phyloP scores from a whole-genome alignment of 2,329 filamentous ascomycete species.

The Cladosporium sphaerospermum region DNA sequence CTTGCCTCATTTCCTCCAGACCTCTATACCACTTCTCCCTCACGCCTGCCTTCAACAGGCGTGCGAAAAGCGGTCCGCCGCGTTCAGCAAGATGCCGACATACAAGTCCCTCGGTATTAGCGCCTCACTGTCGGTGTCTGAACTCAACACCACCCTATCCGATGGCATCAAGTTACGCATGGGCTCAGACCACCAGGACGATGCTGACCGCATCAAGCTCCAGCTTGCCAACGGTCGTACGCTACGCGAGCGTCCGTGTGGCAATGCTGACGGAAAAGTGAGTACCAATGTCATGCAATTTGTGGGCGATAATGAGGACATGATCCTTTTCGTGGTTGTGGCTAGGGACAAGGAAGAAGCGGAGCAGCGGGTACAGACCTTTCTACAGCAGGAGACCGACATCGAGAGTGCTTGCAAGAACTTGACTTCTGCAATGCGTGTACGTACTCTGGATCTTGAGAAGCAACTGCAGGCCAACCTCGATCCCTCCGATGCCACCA shows the following conservation, averaged over 20 bases:
- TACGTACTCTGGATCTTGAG: too few relatives aligned
- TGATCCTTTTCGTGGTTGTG: slow-evolving; percentile 30
- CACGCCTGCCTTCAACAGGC: slow-evolving; percentile 9
- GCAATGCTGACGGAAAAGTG: slow-evolving; percentile 13
- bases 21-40: neutral
- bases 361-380: too few relatives aligned
- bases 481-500: too few relatives aligned
- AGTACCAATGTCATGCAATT: slow-evolving; percentile 24
- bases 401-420: too few relatives aligned
- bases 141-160: slow-evolving; percentile 20
- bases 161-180: slow-evolving; percentile 15
- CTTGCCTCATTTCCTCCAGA: too few relatives aligned
- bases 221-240: slow-evolving; percentile 13
- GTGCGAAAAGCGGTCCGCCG: neutral
- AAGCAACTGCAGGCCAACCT: too few relatives aligned
- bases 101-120: slow-evolving; percentile 25
- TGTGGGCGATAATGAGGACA: slow-evolving; percentile 25
- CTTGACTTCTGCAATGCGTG: too few relatives aligned
- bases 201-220: slow-evolving; percentile 18
- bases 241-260: slow-evolving; percentile 21
- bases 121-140: slow-evolving; percentile 20
- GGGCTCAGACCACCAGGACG: slow-evolving; percentile 13
- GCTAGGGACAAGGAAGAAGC: slow-evolving; percentile 15
- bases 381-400: too few relatives aligned
- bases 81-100: slow-evolving; percentile 22